Base-by-base conservation (phyloP, 192 early-diverging fungal genomes). In the Backusella tuberculispora region DNA sequence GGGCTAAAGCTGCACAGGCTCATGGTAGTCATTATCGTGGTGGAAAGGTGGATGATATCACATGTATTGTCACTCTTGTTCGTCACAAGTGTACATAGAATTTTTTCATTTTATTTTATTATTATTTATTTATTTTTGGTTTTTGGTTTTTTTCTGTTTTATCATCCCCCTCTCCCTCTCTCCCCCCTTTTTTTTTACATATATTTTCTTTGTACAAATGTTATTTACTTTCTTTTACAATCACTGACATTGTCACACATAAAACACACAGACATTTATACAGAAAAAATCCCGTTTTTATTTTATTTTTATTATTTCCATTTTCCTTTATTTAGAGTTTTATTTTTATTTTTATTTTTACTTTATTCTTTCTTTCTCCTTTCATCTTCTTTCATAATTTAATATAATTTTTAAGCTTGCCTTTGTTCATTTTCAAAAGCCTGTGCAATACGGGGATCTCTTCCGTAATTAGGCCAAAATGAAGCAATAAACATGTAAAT, bases 31-130 rank as follows among this genome's bases (percentile, higher is more conserved):
- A 71, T 37, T 77, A 83, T 69, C 29, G 43, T 38, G 83, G 84
- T n/a, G 86, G 87, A 15, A 89, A 89, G 79, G 71, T 86, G 17
- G 88, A 89, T 24, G 88, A 89, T 63, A 89, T 89, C 37, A 87
- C 86, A 7, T 85, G 84, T 29, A 81, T 89, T 53, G 85, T 87
- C 17, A 86, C 88, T 0, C 63, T 86, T 15, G 87, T 88, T 26
- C 19, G 53, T 26, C 53, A 60, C 53, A 60, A 60, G 26, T 60
- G 53, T 60, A 24, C 53, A 60, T 60, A 60, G 21, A 43, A 43
- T 26, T 60, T 50, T 60, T 34, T 34, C 29, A 34, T 34, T 34
- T 60, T 13, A 60, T 60, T 60, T 3, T 26, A 17, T 21, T 21
- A 56, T 56, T 26, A 24, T 19, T 15, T 53, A 21, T 6, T 45